A percentile compares a stretch with the other conserved stretches of the same genome.
phyloP scores from a whole-genome alignment of 371 early-diverging fungal genomes.

The Mucor lusitanicus region DNA sequence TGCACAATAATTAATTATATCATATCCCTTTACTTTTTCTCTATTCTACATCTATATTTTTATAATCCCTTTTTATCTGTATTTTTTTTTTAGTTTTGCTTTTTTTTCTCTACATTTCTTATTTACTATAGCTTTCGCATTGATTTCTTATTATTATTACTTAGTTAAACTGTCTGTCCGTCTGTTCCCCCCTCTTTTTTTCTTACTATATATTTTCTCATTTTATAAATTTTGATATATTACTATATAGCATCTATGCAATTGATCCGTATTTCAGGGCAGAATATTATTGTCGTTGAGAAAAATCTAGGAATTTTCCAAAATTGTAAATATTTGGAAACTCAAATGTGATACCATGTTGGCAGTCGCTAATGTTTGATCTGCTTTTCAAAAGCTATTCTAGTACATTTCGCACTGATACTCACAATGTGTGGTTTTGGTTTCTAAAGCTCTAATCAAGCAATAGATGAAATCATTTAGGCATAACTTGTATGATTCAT shows the following conservation, averaged over 20 bases:
- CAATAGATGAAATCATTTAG: no score
- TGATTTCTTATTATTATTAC: constrained; percentile 4
- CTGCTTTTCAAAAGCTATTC: no score
- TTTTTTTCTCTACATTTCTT: background rate
- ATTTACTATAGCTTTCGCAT: background rate
- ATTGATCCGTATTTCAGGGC: background rate
- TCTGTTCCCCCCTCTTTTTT: background rate
- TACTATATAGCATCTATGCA: background rate
- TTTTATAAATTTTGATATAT: background rate
- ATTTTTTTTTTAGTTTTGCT: background rate
- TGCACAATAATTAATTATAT: constrained; percentile 9
- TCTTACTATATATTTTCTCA: background rate
- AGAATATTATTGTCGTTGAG: background rate
- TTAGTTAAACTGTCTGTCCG: background rate
- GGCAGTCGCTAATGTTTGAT: no score
- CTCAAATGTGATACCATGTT: no score
- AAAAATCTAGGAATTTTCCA: background rate
- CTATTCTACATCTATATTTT: background rate
- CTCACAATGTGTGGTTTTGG: no score
- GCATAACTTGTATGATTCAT: no score
- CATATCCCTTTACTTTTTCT: background rate
- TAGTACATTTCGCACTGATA: no score
- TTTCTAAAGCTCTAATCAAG: no score
- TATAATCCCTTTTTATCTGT: background rate
- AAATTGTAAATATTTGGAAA: background rate